Percentiles rank a stretch among this genome's conserved stretches.
phyloP scores from a whole-genome alignment of 2,329 filamentous ascomycete genomes.

The Calonectria leucothoes region DNA sequence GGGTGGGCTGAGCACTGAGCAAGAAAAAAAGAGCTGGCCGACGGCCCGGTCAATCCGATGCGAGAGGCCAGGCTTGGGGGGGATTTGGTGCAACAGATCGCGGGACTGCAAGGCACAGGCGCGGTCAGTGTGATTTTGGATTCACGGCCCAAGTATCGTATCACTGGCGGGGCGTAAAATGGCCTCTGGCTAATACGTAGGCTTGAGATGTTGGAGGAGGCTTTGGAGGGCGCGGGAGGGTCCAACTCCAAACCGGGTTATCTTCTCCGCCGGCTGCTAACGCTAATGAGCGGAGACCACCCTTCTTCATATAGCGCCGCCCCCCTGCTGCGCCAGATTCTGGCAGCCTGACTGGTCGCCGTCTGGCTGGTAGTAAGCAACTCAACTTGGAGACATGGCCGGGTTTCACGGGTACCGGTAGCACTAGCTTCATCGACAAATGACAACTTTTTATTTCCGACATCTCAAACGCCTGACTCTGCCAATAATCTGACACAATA shows the following conservation, averaged over 20 bases:
- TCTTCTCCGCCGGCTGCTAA: constrained; percentile 9
- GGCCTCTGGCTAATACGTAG: background rate
- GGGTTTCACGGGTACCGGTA: background rate
- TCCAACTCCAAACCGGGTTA: constrained; percentile 16
- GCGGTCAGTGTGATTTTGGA: background rate
- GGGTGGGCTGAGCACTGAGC: background rate
- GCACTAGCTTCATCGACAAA: background rate
- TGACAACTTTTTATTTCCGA: background rate
- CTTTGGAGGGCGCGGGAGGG: background rate
- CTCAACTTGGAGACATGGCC: background rate
- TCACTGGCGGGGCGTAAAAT: background rate
- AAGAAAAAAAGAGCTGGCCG: constrained; percentile 4
- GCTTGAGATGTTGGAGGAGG: constrained; percentile 7
- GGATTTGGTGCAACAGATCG: background rate
- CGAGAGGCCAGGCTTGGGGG: background rate
- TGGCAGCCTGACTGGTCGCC: background rate
- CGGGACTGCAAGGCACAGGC: background rate
- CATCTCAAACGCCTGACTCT: background rate
- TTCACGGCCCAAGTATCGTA: background rate
- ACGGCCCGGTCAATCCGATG: background rate
- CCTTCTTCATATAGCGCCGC: background rate
- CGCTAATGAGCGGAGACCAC: background rate
- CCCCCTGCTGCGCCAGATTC: background rate
- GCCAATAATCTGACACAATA: background rate
- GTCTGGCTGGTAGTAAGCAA: background rate